Conservation (phyloP, 768 basidiomycete species). For the Leccinum subtestaceum region DNA sequence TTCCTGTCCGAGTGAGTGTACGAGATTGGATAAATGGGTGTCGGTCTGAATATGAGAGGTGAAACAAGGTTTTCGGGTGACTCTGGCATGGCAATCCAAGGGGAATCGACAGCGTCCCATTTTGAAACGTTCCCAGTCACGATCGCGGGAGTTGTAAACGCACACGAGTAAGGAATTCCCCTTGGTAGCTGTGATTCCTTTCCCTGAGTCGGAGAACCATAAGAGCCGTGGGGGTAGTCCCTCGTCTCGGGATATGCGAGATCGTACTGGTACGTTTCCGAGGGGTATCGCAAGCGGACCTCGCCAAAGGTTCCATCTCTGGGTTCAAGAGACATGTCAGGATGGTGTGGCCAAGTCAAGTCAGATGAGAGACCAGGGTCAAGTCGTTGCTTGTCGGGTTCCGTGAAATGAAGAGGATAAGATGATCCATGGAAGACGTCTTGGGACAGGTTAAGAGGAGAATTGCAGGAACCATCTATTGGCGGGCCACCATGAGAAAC, state of each 20-base stretch:
- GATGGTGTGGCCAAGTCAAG: slow-evolving; percentile 22
- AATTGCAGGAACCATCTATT: slow-evolving; percentile 5
- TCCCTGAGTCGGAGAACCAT: slow-evolving; percentile 8
- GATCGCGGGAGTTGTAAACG: slow-evolving; percentile 4
- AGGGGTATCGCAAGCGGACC: slow-evolving; percentile 7
- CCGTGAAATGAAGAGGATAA: slow-evolving; percentile 24
- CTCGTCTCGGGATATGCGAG: slow-evolving; percentile 5
- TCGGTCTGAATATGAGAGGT: slow-evolving; percentile 29
- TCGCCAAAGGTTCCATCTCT: slow-evolving; percentile 11
- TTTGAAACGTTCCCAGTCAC: slow-evolving; percentile 5
- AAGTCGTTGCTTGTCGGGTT: slow-evolving; percentile 14
- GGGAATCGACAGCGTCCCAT: not conserved
- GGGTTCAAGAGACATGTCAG: slow-evolving; percentile 4
- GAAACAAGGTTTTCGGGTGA: slow-evolving; percentile 11
- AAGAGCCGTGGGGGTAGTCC: slow-evolving; percentile 1
- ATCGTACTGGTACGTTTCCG: slow-evolving; percentile 5
- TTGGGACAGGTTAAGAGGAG: slow-evolving; percentile 25
- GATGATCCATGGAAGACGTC: slow-evolving; percentile 29
- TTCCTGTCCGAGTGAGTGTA: slow-evolving; percentile 15
- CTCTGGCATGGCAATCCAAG: slow-evolving; percentile 1
- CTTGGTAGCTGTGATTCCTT: slow-evolving; percentile 13
- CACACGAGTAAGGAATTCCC: slow-evolving; percentile 8
- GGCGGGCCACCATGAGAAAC: slow-evolving; percentile 10
- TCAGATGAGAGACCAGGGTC: slow-evolving; percentile 2
- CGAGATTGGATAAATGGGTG: slow-evolving; percentile 27